Evolutionary conservation across 805 yeast species (phyloP).

Genomic region (Metahyphopichia silvanorum): DNA sequence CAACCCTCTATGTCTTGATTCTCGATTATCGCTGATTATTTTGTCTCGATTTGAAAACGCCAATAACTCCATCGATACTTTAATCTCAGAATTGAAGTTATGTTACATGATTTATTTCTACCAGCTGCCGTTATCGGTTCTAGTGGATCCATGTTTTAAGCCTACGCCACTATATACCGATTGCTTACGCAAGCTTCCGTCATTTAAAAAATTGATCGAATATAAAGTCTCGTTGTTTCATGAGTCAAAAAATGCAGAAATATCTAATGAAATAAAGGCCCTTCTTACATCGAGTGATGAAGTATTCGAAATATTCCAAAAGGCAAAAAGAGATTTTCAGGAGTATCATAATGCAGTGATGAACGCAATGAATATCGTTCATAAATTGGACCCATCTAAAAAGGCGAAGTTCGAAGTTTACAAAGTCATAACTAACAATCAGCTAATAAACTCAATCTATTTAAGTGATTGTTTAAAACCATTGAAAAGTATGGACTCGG

Average conservation of each 20-base stretch:
- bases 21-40: constrained; percentile 22
- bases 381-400: constrained; percentile 1
- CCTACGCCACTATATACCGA: constrained; percentile 13
- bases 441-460: constrained; percentile 22
- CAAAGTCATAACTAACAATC: constrained; percentile 25
- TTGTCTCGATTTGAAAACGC: constrained; percentile 32
- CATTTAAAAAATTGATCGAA: constrained; percentile 36
- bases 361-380: constrained; percentile 21
- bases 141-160: constrained; percentile 12
- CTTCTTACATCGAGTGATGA: constrained; percentile 13
- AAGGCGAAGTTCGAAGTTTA: constrained; percentile 30
- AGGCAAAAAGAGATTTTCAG: constrained; percentile 16
- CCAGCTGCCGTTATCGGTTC: constrained; percentile 30
- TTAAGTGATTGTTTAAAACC: constrained; percentile 18
- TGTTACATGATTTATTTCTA: constrained; percentile 39
- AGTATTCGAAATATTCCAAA: constrained; percentile 10
- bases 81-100: constrained; percentile 35
- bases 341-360: constrained; percentile 22
- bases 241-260: not conserved
- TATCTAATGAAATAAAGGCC: constrained; percentile 6
- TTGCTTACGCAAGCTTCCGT: constrained; percentile 29
- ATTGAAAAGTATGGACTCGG: constrained; percentile 3
- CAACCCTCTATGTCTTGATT: constrained; percentile 18
- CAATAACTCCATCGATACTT: constrained; percentile 39
- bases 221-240: not conserved